Evolutionary conservation across 768 basidiomycete genomes (phyloP), one percentile per base, ranked within the genome.

Genomic region (Lactarius hengduanensis): DNA sequence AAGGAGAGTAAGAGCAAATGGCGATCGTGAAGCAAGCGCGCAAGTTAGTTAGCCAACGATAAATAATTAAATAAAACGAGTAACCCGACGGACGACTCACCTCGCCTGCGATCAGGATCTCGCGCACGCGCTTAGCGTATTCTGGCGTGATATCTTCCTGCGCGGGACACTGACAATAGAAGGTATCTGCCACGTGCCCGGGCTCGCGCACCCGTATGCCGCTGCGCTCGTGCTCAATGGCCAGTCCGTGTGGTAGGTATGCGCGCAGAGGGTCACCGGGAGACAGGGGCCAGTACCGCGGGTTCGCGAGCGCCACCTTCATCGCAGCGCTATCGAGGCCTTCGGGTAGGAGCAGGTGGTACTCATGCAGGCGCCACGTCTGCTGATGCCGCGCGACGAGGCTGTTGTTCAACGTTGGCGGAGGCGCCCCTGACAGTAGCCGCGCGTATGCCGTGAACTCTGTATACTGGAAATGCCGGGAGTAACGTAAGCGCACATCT

Each of bases 331-430:
- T 64, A 56, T 77, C 77, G 32, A 75, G 77, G 41, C 77, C 76
- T 18, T 71, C 71, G 2, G 72, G 63, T 20, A 64, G 69, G 57
- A 69, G 74, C 68, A 91, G 77, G 71, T 91, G 86, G 71, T 92
- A 85, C 75, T 94, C 92, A 41, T 85, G 85, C 53, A 97, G 77
- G 72, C 87, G 89, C 94, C 94, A 96, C 0, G 93, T 93, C 73
- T 97, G 95, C 20, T 85, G 86, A 75, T 98, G 94, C 70, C 89
- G 85, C 1, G 90, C 92, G 32, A 92, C 86, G 57, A 87, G 80
- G 55, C 89, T 88, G 53, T 86, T 84, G 70, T 91, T 86, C n/a
- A 96, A 77, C 10, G 83, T 79, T 0, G 82, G 75, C 4, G 91
- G 89, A 4, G 84, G 76, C 0, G 80, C 88, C 22, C 91, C 92